These are phyloP conservation scores for Grosmannia huntii DNA, from an alignment of 2,329 filamentous ascomycete genomes.

Conservation along the genomic window DNA sequence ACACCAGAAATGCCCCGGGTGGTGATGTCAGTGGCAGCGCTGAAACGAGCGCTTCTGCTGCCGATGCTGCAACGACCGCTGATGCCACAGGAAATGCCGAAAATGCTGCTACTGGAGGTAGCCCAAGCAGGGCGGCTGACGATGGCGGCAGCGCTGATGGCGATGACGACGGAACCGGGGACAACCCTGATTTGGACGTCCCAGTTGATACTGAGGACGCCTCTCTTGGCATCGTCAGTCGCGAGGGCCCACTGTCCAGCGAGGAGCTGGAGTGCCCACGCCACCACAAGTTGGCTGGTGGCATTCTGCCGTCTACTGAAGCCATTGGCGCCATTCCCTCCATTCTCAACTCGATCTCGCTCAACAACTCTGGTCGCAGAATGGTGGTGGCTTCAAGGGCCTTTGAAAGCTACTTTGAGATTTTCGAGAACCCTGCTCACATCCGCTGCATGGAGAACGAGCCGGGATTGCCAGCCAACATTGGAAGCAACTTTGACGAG, in stretches of 20 bases:
- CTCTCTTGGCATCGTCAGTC: slow-evolving; percentile 21
- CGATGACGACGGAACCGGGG: background rate
- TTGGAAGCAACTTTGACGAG: slow-evolving; percentile 86
- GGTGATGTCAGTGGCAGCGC: too few species aligned
- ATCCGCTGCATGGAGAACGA: slow-evolving; percentile 71
- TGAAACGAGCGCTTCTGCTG: background rate
- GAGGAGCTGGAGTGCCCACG: slow-evolving; percentile 34
- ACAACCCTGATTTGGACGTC: slow-evolving; percentile 18
- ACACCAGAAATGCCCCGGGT: background rate
- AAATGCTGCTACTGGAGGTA: slow-evolving; percentile 13
- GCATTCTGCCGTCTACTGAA: slow-evolving; percentile 78
- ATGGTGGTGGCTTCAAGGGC: slow-evolving; percentile 75
- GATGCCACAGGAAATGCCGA: background rate
- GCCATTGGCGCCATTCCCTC: slow-evolving; percentile 77
- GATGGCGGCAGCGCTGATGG: background rate
- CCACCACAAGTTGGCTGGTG: slow-evolving; percentile 40
- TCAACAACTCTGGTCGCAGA: slow-evolving; percentile 78
- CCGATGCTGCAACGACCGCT: background rate
- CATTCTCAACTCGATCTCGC: slow-evolving; percentile 83
- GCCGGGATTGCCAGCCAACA: slow-evolving; percentile 50
- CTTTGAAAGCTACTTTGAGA: slow-evolving; percentile 78
- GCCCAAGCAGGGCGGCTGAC: slow-evolving; percentile 13
- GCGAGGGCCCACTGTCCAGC: slow-evolving; percentile 39
- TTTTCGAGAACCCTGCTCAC: slow-evolving; percentile 90
- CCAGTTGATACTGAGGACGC: slow-evolving; percentile 23